Percentiles rank a stretch among this genome's conserved stretches.
Evolutionary conservation across 148 eudicot species (phyloP).

Genomic region (Talinum fruticosum): DNA sequence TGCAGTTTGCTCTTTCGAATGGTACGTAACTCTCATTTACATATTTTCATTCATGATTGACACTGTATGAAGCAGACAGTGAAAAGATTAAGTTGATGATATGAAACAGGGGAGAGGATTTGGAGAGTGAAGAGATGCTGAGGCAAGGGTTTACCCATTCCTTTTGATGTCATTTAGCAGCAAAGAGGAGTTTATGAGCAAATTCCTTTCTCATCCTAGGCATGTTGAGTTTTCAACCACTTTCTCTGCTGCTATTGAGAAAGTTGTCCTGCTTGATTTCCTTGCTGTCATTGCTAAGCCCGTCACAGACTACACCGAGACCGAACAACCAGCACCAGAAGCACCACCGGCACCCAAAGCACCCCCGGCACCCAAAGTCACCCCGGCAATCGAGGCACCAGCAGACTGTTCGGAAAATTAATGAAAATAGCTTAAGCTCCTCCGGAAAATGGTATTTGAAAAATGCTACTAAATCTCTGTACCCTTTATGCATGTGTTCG

Average conservation of each 20-base stretch:
- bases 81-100: neutral
- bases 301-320: constrained; percentile 5
- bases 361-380: neutral
- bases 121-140: constrained; percentile 75
- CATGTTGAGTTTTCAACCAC: constrained; percentile 68
- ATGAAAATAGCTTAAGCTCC: neutral
- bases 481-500: neutral
- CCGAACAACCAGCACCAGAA: constrained; percentile 1
- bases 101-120: constrained; percentile 66
- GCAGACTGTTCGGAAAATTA: neutral
- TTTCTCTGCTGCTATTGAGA: constrained; percentile 59
- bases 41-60: neutral
- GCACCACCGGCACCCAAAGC: neutral
- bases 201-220: constrained; percentile 55
- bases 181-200: constrained; percentile 60
- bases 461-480: neutral
- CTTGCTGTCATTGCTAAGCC: constrained; percentile 56
- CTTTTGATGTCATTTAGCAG: constrained; percentile 61
- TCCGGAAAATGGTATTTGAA: neutral
- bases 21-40: constrained; percentile 36
- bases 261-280: constrained; percentile 80
- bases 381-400: no score
- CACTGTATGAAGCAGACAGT: neutral
- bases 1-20: constrained; percentile 62
- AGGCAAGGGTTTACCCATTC: constrained; percentile 94